Base-by-base conservation (phyloP, 805 yeast genomes). In the Candida insectorum region DNA sequence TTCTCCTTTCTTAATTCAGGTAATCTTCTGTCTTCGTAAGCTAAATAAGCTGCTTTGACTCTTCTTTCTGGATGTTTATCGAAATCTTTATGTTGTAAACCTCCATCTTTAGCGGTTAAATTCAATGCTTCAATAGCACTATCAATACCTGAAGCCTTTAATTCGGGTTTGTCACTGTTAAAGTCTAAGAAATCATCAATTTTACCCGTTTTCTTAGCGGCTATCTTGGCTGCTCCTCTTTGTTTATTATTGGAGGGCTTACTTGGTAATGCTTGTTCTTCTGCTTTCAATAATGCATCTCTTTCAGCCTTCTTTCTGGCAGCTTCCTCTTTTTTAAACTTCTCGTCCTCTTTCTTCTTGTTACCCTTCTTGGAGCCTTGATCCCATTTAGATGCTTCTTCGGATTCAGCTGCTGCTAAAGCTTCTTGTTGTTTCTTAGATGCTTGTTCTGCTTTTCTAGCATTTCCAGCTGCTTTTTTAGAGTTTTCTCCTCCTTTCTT, bases 41-140 rank as follows among this genome's bases (percentile, higher is more conserved):
- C 86, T 9, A 76, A 69, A 36, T 68, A 67, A 0, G 95, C 95
- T 16, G 91, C 86, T 64, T 85, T 85, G 60, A 81, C 83, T 52
- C 95, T 75, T 60, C 94, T 76, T 65, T 85, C 95, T 7, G 95
- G 95, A 48, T 85, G 95, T 57, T 87, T 78, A 40, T 85, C 95
- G 33, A 85, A 67, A 33, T 78, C 85, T 50, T 79, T 79, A 40
- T 61, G 62, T 26, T 64, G 58, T 20, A 81, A 80, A 33, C 77
- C 82, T 18, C 70, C 75, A 34, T 68, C 75, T 28, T 65, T 73
- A 16, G 67, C 62, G 9, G 88, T 73, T 56, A 85, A 67, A 4
- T 85, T 71, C 51, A 85, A 68, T 4, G 94, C 94, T 34, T 84
- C 86, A 41, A 85, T 63, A 2, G 91, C 93, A 49, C 75, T 75